Conservation (phyloP, 306 rosid genomes). For the Begonia peltatifolia region DNA sequence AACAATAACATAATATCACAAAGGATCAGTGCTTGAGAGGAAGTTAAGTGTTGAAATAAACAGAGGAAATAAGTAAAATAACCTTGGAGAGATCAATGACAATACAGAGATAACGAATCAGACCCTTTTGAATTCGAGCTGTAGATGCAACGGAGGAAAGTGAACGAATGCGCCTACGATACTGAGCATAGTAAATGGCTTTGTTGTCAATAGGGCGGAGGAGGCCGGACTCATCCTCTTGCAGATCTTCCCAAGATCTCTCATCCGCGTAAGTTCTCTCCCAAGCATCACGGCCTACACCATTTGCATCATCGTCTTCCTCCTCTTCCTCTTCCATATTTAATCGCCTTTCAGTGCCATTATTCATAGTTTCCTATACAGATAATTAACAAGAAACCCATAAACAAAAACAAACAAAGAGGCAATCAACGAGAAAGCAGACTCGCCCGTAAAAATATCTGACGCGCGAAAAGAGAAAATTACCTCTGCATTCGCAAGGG, state of each 20-base stretch:
- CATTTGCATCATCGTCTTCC: constrained; percentile 59
- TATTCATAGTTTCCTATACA: constrained; percentile 36
- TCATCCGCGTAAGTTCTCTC: constrained; percentile 87
- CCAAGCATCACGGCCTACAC: constrained; percentile 70
- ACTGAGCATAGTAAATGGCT: constrained; percentile 67
- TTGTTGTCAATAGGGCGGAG: constrained; percentile 79
- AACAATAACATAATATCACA: too few species aligned
- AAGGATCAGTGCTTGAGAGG: too few species aligned
- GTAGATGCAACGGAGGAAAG: constrained; percentile 47
- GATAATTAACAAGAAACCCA: background rate
- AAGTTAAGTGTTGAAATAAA: background rate
- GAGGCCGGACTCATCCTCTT: constrained; percentile 94
- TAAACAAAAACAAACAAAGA: too few species aligned
- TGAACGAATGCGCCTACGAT: constrained; percentile 76
- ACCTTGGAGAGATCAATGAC: constrained; percentile 75
- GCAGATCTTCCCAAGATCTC: constrained; percentile 88
- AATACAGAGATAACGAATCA: constrained; percentile 69
- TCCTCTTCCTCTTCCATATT: constrained; percentile 58
- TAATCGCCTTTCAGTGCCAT: constrained; percentile 31
- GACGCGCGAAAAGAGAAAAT: too few species aligned
- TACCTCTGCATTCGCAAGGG: too few species aligned
- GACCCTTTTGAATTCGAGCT: constrained; percentile 85
- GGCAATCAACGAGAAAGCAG: too few species aligned
- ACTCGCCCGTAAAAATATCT: too few species aligned
- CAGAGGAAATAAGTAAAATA: constrained; percentile 10